These are phyloP conservation scores for Didymellaceae sp. DNA, from an alignment of 2,329 filamentous ascomycete genomes.

Conservation along the genomic window DNA sequence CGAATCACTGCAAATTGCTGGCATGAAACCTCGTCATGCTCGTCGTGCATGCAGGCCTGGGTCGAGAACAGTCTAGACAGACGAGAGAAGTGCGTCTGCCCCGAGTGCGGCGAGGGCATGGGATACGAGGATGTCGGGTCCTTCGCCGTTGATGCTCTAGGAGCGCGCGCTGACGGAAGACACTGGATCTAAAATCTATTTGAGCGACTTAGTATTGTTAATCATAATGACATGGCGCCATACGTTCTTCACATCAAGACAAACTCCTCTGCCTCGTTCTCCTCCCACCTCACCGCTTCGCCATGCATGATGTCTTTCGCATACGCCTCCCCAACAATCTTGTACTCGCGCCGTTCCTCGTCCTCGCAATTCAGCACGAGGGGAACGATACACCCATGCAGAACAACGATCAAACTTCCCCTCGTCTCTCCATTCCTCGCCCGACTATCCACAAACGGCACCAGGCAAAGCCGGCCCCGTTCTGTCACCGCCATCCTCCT, in stretches of 20 bases:
- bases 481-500: slow-evolving; percentile 20
- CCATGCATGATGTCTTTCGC: slow-evolving; percentile 25
- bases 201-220: slow-evolving; percentile 7
- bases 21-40: slow-evolving; percentile 40
- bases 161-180: slow-evolving; percentile 13
- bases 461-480: slow-evolving; percentile 19
- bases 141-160: slow-evolving; percentile 26
- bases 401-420: slow-evolving; percentile 18
- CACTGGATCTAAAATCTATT: slow-evolving; percentile 5
- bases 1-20: slow-evolving; percentile 34
- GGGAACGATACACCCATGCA: slow-evolving; percentile 27
- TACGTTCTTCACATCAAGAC: slow-evolving; percentile 18
- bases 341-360: slow-evolving; percentile 17
- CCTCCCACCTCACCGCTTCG: slow-evolving; percentile 20
- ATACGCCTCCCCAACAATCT: slow-evolving; percentile 25
- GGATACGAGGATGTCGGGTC: slow-evolving; percentile 32
- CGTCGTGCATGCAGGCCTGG: slow-evolving; percentile 35
- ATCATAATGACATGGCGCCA: slow-evolving; percentile 11
- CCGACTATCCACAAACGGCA: slow-evolving; percentile 20
- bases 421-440: not conserved
- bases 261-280: slow-evolving; percentile 16
- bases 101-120: slow-evolving; percentile 39
- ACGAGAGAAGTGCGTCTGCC: slow-evolving; percentile 33
- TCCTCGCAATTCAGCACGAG: slow-evolving; percentile 20
- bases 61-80: slow-evolving; percentile 30